Conservation (phyloP, 345 rosid species). For the Linum usitatissimum region DNA sequence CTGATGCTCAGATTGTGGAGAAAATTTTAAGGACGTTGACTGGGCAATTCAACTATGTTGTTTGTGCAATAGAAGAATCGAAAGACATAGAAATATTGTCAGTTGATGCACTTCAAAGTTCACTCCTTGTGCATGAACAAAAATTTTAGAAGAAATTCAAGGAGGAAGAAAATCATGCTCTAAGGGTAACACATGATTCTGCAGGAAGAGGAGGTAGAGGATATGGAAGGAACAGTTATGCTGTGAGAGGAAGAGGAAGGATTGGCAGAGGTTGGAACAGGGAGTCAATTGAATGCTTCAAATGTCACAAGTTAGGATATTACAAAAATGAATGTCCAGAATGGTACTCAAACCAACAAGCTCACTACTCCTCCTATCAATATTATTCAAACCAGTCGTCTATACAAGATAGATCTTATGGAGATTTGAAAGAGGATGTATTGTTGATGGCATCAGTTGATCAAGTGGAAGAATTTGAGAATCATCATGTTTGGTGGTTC, state of each 20-base stretch:
- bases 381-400: no score
- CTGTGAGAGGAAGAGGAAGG: neutral
- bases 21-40: neutral
- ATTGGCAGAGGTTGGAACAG: neutral
- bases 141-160: neutral
- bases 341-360: neutral
- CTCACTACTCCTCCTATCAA: neutral
- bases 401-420: neutral
- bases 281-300: neutral
- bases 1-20: neutral
- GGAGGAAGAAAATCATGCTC: neutral
- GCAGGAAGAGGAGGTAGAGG: neutral
- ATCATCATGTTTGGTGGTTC: neutral
- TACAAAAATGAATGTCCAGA: neutral
- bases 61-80: neutral
- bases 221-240: no score
- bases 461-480: neutral
- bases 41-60: neutral
- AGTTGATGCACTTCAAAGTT: neutral
- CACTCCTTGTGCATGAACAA: neutral
- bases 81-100: neutral
- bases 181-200: neutral
- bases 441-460: neutral
- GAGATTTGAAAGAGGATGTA: neutral
- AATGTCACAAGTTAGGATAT: neutral